Evolutionary conservation across 2,329 filamentous ascomycete genomes (phyloP), one percentile per base, ranked within the genome.

Genomic region (Ceratocystis huliohia): DNA sequence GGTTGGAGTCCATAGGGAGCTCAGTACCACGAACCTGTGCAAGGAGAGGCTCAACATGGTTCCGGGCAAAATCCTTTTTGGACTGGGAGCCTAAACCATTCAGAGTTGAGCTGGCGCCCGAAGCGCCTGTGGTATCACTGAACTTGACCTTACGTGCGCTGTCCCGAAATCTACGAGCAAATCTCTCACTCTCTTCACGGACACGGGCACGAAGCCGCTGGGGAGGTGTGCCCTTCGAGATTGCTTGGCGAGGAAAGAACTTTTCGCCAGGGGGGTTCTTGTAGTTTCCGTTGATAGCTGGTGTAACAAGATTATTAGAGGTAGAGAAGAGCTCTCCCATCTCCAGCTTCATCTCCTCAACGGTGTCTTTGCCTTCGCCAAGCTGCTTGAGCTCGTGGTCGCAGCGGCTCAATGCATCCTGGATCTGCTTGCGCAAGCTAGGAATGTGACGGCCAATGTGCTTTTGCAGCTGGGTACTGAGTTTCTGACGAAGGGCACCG

Each of bases 371-470:
- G 67, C 79, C 80, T 1, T 76, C 74, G 6, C 80, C 80, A 73
- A 82, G 79, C 17, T 77, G 76, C 71, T 77, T 79, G 59, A 82
- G 78, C 70, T 82, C 78, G 1, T 73, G 69, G 15, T 81, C 79
- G 68, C 79, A 81, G 33, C 77, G 75, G 63, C 81, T 78, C 8
- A 81, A 74, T 0, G 80, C 77, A 65, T 78, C 75, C 65, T 81
- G 80, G 65, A 82, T 81, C 73, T 82, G 80, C 30, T 76, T 76
- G 10, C 80, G 77, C 5, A 82, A 74, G 1, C 76, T 76, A 70
- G 79, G 79, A 71, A 82, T 79, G 67, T 82, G 79, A 56, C 78
- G 78, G 6, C 80, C 80, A 53, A 82, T 81, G 69, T 82, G 80
- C 20, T 77, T 76, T 69, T 82, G 80, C 6, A 82, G 74, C 70